phyloP scores from a whole-genome alignment of 805 yeast genomes.

The Priceomyces medius region DNA sequence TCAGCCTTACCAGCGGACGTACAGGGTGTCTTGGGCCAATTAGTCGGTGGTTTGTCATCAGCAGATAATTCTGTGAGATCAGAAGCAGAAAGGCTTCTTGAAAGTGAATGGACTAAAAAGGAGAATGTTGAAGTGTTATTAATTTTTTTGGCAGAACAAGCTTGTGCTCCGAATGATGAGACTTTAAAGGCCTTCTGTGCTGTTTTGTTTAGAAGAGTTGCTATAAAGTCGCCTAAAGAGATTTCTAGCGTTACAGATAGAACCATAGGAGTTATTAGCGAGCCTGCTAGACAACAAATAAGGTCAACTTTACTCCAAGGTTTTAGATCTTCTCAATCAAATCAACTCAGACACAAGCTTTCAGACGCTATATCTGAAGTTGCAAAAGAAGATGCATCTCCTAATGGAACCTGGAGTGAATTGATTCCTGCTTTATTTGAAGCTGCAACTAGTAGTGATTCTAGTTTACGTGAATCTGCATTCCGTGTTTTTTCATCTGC shows the following conservation, averaged over 20 bases:
- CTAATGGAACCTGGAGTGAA: constrained; percentile 69
- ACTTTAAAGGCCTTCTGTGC: constrained; percentile 73
- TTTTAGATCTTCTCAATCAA: constrained; percentile 64
- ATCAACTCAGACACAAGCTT: constrained; percentile 81
- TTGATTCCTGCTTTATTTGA: constrained; percentile 70
- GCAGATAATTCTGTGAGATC: constrained; percentile 75
- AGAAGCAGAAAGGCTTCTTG: constrained; percentile 72
- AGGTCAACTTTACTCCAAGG: constrained; percentile 70
- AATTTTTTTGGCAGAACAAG: constrained; percentile 77
- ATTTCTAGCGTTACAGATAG: constrained; percentile 67
- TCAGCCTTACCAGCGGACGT: constrained; percentile 60
- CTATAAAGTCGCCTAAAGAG: constrained; percentile 73
- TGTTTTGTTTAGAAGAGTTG: constrained; percentile 84
- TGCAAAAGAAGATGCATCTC: constrained; percentile 63
- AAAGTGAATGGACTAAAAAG: constrained; percentile 70
- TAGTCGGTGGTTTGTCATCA: constrained; percentile 69
- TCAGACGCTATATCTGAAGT: constrained; percentile 94
- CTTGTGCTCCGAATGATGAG: constrained; percentile 61
- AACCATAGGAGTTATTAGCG: constrained; percentile 68
- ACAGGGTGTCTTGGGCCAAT: constrained; percentile 49
- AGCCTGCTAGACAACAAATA: constrained; percentile 58
- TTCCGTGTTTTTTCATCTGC: constrained; percentile 84
- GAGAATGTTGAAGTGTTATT: constrained; percentile 69
- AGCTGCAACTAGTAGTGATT: constrained; percentile 55
- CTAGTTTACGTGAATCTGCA: constrained; percentile 81